These are phyloP conservation scores for Monosporozyma yasuniensis DNA, from an alignment of 805 yeast genomes.

Conservation along the genomic window DNA sequence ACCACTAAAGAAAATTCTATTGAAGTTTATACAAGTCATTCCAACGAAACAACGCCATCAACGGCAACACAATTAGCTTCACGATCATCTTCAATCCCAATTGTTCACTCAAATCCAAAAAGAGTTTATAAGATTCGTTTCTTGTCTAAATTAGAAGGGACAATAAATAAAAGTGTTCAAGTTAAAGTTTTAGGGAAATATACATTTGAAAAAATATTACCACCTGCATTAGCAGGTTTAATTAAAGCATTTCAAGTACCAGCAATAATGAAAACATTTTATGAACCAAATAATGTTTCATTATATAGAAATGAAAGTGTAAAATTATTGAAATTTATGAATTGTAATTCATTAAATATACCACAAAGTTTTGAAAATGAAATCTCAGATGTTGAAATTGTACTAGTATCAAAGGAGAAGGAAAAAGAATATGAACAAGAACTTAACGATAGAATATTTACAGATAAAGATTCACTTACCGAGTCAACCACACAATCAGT, in stretches of 20 bases:
- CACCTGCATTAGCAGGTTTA: constrained; percentile 21
- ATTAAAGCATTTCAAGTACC: constrained; percentile 17
- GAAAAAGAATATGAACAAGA: constrained; percentile 1
- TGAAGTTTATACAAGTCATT: neutral
- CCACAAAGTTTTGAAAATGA: constrained; percentile 18
- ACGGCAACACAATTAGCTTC: neutral
- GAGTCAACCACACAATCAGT: neutral
- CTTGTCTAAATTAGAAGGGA: constrained; percentile 24
- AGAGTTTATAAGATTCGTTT: constrained; percentile 22
- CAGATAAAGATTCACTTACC: neutral
- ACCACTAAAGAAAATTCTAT: neutral
- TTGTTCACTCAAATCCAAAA: constrained; percentile 6
- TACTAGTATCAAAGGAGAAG: constrained; percentile 14
- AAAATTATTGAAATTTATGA: constrained; percentile 26
- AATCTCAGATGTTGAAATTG: constrained; percentile 17
- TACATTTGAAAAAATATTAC: constrained; percentile 20
- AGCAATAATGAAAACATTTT: constrained; percentile 9
- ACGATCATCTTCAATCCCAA: neutral
- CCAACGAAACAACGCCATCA: neutral
- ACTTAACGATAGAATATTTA: neutral
- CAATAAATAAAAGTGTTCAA: constrained; percentile 18
- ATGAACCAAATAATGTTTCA: constrained; percentile 17
- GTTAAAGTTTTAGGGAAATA: constrained; percentile 25
- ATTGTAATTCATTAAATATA: constrained; percentile 24
- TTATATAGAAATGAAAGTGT: constrained; percentile 21